phyloP scores from a whole-genome alignment of 768 basidiomycete species.

The Tephrocybe sp. region DNA sequence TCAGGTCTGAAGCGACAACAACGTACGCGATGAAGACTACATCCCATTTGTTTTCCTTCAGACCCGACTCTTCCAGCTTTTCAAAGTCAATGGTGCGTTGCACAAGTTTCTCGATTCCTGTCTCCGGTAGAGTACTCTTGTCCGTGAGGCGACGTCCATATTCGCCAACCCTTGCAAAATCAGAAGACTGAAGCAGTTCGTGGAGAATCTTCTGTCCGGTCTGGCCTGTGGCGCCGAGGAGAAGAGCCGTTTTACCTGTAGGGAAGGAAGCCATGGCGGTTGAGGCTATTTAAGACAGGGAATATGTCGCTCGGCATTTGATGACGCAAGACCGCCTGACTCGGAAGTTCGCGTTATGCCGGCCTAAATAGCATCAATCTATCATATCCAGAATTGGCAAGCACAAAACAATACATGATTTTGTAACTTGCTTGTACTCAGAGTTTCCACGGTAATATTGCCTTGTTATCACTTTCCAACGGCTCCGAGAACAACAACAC shows the following conservation, averaged over 20 bases:
- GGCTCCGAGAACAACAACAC: too few species aligned
- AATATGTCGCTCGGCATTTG: too few species aligned
- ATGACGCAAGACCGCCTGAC: neutral
- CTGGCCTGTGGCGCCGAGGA: conserved; percentile 76
- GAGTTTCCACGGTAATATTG: too few species aligned
- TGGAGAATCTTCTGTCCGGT: conserved; percentile 61
- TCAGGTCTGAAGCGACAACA: neutral
- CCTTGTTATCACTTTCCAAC: too few species aligned
- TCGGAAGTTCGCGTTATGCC: too few species aligned
- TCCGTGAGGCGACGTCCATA: conserved; percentile 66
- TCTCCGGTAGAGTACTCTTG: conserved; percentile 31
- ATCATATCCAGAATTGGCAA: too few species aligned
- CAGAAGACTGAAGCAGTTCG: conserved; percentile 56
- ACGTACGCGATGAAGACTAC: conserved; percentile 71
- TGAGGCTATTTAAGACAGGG: neutral
- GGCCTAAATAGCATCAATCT: too few species aligned
- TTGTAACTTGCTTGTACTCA: too few species aligned
- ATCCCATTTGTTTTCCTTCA: conserved; percentile 66
- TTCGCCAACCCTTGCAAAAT: conserved; percentile 63
- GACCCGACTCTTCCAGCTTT: conserved; percentile 49
- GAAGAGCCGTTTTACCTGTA: conserved; percentile 53
- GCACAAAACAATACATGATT: too few species aligned
- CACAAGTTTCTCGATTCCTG: conserved; percentile 57
- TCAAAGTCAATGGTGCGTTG: conserved; percentile 74
- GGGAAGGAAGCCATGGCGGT: conserved; percentile 7